phyloP scores from a whole-genome alignment of 805 yeast genomes.

The Saccharomyces kudriavzevii region DNA sequence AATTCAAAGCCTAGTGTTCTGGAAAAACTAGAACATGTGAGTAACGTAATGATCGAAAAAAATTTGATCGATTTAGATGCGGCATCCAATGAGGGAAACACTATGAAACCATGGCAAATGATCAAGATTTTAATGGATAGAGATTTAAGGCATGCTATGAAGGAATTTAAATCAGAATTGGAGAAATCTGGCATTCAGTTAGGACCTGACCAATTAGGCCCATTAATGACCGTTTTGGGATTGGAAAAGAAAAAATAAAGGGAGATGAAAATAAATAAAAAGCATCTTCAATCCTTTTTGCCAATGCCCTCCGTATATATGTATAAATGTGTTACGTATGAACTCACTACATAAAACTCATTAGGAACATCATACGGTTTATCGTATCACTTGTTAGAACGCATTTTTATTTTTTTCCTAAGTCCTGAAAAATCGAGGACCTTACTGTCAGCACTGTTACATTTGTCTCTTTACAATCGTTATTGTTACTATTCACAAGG shows the following conservation, averaged over 20 bases:
- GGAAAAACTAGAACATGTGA: conserved; percentile 14
- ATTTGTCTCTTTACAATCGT: neutral
- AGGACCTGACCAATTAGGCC: conserved; percentile 23
- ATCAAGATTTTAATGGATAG: conserved; percentile 22
- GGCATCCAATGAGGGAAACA: conserved; percentile 5
- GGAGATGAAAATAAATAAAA: neutral
- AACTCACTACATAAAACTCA: neutral
- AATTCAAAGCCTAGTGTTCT: conserved; percentile 16
- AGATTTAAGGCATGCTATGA: conserved; percentile 21
- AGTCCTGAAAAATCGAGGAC: neutral
- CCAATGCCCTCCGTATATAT: neutral
- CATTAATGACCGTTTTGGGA: conserved; percentile 24
- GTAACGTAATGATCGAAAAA: conserved; percentile 17
- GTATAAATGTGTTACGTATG: neutral
- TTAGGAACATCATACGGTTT: neutral
- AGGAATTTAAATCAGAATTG: conserved; percentile 19
- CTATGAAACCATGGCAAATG: conserved; percentile 18
- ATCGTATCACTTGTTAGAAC: neutral
- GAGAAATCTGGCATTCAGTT: conserved; percentile 22
- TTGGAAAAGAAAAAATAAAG: conserved; percentile 14
- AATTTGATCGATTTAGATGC: conserved; percentile 13
- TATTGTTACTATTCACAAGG: neutral
- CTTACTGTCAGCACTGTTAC: neutral
- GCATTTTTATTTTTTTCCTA: neutral
- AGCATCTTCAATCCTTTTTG: neutral